These are phyloP conservation scores for Marasmius fiardii DNA, from an alignment of 1,284 basidiomycete genomes.

Conservation along the genomic window DNA sequence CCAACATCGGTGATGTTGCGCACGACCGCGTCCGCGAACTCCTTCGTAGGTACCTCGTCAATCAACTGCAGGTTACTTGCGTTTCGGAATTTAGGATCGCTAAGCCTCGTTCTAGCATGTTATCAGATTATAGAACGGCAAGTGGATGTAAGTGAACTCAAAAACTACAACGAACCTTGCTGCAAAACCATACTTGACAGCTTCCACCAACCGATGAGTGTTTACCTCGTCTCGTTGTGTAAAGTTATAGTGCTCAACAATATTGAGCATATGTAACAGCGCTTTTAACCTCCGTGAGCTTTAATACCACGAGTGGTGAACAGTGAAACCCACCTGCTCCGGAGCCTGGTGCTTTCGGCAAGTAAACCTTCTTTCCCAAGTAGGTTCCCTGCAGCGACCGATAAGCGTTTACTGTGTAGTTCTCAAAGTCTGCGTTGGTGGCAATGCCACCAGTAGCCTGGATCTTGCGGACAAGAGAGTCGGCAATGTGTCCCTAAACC, in stretches of 20 bases:
- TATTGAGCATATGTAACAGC: constrained; percentile 77
- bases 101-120: constrained; percentile 59
- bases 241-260: constrained; percentile 68
- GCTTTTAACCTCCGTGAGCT: constrained; percentile 29
- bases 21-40: constrained; percentile 60
- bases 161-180: constrained; percentile 46
- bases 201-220: constrained; percentile 72
- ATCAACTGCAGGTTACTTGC: constrained; percentile 46
- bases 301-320: neutral
- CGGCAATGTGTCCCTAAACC: constrained; percentile 67
- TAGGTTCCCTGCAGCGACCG: constrained; percentile 78
- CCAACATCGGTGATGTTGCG: constrained; percentile 79
- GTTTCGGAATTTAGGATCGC: constrained; percentile 69
- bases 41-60: constrained; percentile 67
- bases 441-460: constrained; percentile 76
- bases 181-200: constrained; percentile 79
- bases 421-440: constrained; percentile 64
- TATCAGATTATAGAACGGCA: constrained; percentile 1
- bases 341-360: constrained; percentile 78
- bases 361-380: constrained; percentile 77
- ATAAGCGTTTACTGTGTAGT: constrained; percentile 70
- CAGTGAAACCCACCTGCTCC: constrained; percentile 49
- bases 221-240: constrained; percentile 50
- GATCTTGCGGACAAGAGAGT: constrained; percentile 68
- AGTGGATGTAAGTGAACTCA: neutral